Evolutionary conservation across 306 rosid species (phyloP).

Genomic region (Bauhinia variegata): DNA sequence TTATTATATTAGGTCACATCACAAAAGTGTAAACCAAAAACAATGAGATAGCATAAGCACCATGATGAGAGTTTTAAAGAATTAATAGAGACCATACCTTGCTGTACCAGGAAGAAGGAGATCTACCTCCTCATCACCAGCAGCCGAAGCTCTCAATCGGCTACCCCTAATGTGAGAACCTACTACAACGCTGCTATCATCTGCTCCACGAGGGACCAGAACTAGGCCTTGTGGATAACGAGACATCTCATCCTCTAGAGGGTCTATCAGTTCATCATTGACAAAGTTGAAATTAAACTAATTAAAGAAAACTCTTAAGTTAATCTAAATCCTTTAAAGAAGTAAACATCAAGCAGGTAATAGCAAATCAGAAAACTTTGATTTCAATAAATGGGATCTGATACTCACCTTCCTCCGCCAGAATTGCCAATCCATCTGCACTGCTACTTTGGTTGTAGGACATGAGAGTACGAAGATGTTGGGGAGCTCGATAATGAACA

Average conservation of each 20-base stretch:
- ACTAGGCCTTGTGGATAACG: slow-evolving; percentile 94
- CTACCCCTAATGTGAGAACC: slow-evolving; percentile 96
- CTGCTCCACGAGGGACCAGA: slow-evolving; percentile 81
- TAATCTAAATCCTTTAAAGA: slow-evolving; percentile 1
- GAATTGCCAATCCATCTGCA: slow-evolving; percentile 78
- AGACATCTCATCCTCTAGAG: slow-evolving; percentile 77
- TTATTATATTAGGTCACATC: too few relatives aligned
- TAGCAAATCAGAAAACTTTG: slow-evolving; percentile 13
- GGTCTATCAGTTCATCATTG: slow-evolving; percentile 60
- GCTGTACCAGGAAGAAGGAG: slow-evolving; percentile 98
- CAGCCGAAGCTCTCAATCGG: slow-evolving; percentile 95
- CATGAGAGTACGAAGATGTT: slow-evolving; percentile 55
- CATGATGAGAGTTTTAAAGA: slow-evolving; percentile 1
- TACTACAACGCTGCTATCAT: slow-evolving; percentile 71
- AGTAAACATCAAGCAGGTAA: slow-evolving; percentile 18
- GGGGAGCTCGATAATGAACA: slow-evolving; percentile 98
- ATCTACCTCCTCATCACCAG: slow-evolving; percentile 94
- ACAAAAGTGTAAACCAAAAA: too few relatives aligned
- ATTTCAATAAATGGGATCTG: slow-evolving; percentile 14
- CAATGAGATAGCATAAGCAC: slow-evolving; percentile 7
- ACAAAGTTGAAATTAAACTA: slow-evolving; percentile 15
- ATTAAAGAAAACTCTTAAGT: background rate
- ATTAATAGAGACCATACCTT: slow-evolving; percentile 58
- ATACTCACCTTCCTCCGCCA: slow-evolving; percentile 89
- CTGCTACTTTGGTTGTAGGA: slow-evolving; percentile 47